Evolutionary conservation across 2,329 filamentous ascomycete species (phyloP), one percentile per base, ranked within the genome.

Genomic region (Colletotrichum eleusines): DNA sequence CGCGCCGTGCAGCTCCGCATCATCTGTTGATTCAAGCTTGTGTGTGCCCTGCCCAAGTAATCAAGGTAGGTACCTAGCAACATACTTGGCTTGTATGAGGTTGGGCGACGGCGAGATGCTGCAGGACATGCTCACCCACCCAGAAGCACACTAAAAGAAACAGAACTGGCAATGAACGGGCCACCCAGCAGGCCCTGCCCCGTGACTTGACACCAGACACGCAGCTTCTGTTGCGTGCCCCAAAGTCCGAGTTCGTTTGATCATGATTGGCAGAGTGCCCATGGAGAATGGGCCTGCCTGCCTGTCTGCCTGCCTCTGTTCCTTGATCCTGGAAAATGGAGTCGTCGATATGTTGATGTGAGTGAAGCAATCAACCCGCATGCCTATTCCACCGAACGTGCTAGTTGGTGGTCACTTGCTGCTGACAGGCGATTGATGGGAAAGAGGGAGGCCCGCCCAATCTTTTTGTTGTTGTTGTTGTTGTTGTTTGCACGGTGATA

Each of bases 221-320:
- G 53, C 66, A 59, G 44, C 28, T 65, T 59, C 61, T 69, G 38
- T 65, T 59, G 66, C 53, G 44, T 23, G 53, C 61, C 55, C 38
- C 54, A 38, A 44, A 65, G 61, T 59, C 66, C 53, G 53, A 65
- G 61, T 65, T 69, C 46, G 61, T 59, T 64, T 69, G 66, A 51
- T 64, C 42, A 20, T 57, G 44, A 50, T 50, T 51, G 60, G 55
- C 38, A 51, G n/a, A 54, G 61, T n/a, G 8, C 18, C 20, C 42
- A 12, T 20, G 44, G 7, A 48, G 28, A 18, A 48, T 33, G 9
- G 31, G 31, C 20, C 31, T 18, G 51, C 60, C 16, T 58, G 42
- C 42, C 40, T 35, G 6, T 35, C 6, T 35, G n/a, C n/a, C n/a
- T n/a, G n/a, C n/a, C n/a, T 42, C n/a, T 55, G 57, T 31, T 42